Evolutionary conservation across 2,329 filamentous ascomycete species (phyloP), one percentile per base, ranked within the genome.

Genomic region (Stylonectria norvegica): DNA sequence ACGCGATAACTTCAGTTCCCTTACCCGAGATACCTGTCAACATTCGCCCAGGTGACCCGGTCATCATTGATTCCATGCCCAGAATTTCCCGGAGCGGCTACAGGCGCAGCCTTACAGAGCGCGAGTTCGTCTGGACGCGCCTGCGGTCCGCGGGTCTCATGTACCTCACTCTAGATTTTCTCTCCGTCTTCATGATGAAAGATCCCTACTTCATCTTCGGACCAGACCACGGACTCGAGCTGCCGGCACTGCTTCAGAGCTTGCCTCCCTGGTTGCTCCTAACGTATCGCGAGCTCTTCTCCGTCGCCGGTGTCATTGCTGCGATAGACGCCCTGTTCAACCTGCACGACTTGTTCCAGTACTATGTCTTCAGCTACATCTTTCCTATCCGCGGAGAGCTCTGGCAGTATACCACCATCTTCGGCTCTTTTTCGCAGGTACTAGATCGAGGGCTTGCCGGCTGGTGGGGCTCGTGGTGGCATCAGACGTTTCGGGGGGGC

Each of bases 391-490:
- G 70, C 30, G 62, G 60, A 6, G 66, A 75, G 33, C 64, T 77
- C 3, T 80, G 75, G 76, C 68, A 72, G 34, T 69, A 73, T 45
- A 70, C 79, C 1, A 64, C 76, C 20, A 67, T 76, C 4, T 73
- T 81, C 43, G 83, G 85, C 10, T 69, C 69, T 15, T 67, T 75
- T 40, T 53, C 55, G 0, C 64, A 70, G 18, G 70, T 90, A 2
- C 64, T 83, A 9, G 78, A 89, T 46, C 71, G 79, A 43, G 90
- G 91, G 0, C 70, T 96, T 2, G 74, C 78, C 1, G 90, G 89
- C 1, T 85, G 84, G 65, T 97, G 91, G 91, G 83, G 86, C 31
- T 73, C 71, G 16, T 91, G 81, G 75, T 96, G 91, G 91, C 91
- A 97, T 62, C 90, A 96, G 64, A 83, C 84, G 3, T 94, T 95